Percentiles rank a stretch among this genome's conserved stretches.
phyloP scores from a whole-genome alignment of 1,139 yeast species.

The Williopsis jadinii region DNA sequence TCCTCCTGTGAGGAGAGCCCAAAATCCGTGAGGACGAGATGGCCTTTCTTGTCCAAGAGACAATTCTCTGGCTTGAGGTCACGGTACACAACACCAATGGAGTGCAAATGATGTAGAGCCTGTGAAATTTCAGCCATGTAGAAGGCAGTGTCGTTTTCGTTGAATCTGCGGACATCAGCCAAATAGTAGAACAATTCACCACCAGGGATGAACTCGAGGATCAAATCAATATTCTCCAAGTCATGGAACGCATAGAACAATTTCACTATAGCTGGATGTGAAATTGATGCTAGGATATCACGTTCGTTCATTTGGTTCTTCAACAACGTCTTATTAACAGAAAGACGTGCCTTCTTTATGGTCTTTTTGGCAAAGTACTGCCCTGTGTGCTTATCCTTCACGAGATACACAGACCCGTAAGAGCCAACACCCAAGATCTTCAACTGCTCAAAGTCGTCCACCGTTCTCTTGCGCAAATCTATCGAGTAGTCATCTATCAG shows the following conservation, averaged over 20 bases:
- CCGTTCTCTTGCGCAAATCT: constrained; percentile 18
- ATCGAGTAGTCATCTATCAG: constrained; percentile 4
- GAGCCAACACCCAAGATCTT: constrained; percentile 85
- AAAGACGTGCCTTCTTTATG: constrained; percentile 68
- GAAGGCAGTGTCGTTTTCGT: constrained; percentile 47
- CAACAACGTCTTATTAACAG: constrained; percentile 28
- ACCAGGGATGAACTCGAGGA: constrained; percentile 87
- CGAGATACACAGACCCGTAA: constrained; percentile 80
- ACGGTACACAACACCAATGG: constrained; percentile 78
- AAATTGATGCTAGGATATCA: constrained; percentile 58
- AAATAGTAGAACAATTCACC: constrained; percentile 89
- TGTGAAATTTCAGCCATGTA: constrained; percentile 83
- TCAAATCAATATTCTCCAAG: constrained; percentile 64
- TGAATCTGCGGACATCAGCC: constrained; percentile 1
- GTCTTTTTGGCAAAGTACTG: constrained; percentile 85
- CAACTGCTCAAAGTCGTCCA: constrained; percentile 63
- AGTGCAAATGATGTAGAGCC: constrained; percentile 76
- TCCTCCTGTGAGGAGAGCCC: constrained; percentile 65
- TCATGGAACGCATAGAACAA: constrained; percentile 90
- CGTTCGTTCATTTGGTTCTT: constrained; percentile 28
- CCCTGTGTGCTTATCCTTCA: constrained; percentile 55
- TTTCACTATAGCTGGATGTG: constrained; percentile 87
- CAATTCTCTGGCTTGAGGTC: constrained; percentile 95
- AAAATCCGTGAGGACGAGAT: constrained; percentile 83
- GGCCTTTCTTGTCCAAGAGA: constrained; percentile 70